Evolutionary conservation across 345 rosid species (phyloP).

Genomic region (Citrus cavaleriei): DNA sequence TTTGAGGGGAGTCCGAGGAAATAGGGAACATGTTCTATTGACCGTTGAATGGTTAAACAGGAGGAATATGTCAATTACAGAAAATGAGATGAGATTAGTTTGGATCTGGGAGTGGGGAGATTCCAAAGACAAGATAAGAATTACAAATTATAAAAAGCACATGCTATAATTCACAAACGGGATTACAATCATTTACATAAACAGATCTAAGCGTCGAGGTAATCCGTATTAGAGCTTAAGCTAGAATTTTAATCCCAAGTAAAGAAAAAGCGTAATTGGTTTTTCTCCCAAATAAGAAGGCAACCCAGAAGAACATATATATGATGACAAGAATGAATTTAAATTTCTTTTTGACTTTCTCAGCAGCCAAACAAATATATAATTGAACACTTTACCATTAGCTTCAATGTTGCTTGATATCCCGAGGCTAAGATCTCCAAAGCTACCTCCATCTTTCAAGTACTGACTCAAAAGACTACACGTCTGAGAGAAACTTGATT

Average conservation of each 20-base stretch:
- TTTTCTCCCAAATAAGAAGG: background rate
- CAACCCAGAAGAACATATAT: background rate
- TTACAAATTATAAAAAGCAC: background rate
- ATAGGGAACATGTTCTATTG: background rate
- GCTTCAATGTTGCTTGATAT: conserved; percentile 46
- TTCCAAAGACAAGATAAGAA: background rate
- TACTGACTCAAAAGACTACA: conserved; percentile 73
- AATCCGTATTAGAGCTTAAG: background rate
- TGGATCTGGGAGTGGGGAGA: conserved; percentile 20
- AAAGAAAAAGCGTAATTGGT: background rate
- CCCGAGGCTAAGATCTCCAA: conserved; percentile 71
- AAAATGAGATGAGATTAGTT: background rate
- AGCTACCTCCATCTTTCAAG: conserved; percentile 65
- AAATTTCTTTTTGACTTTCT: background rate
- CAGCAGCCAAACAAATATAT: conserved; percentile 1
- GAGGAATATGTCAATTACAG: conserved; percentile 19
- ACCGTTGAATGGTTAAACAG: conserved; percentile 17
- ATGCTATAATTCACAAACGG: background rate
- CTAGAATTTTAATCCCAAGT: background rate
- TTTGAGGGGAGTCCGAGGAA: conserved; percentile 3
- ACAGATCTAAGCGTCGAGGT: background rate
- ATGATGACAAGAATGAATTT: no score
- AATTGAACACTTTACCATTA: conserved; percentile 31
- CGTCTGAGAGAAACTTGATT: conserved; percentile 56
- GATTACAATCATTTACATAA: background rate